Evolutionary conservation across 1,139 yeast species (phyloP).

Genomic region (Eremothecium coryli): DNA sequence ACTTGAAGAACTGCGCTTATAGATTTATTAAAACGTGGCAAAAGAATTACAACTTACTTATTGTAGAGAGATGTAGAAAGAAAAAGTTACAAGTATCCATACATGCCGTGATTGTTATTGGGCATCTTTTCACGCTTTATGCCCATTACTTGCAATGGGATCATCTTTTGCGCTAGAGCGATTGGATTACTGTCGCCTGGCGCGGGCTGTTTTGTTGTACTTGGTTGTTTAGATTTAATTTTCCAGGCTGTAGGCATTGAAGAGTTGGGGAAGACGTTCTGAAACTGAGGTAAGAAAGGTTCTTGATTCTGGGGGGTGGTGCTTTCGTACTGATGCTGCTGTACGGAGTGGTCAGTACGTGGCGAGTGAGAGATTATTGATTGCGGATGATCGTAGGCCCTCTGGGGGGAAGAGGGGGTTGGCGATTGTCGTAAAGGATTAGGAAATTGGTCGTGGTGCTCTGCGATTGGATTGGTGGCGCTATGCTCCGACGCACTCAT

Average conservation of each 20-base stretch:
- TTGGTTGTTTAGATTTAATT: not conserved
- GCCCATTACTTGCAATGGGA: constrained; percentile 2
- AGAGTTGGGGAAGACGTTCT: not conserved
- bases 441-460: too few relatives aligned
- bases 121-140: constrained; percentile 1
- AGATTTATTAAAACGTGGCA: too few relatives aligned
- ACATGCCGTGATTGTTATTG: constrained; percentile 3
- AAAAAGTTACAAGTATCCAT: constrained; percentile 4
- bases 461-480: too few relatives aligned
- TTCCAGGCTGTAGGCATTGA: constrained; percentile 5
- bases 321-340: too few relatives aligned
- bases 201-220: not conserved
- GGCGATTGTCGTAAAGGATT: too few relatives aligned
- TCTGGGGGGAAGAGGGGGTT: not conserved
- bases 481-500: too few relatives aligned
- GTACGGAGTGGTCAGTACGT: too few relatives aligned
- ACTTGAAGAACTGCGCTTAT: too few relatives aligned
- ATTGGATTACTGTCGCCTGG: not conserved
- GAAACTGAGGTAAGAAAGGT: too few relatives aligned
- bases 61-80: too few relatives aligned
- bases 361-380: not conserved
- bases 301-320: too few relatives aligned
- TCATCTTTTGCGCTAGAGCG: constrained; percentile 1
- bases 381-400: not conserved
- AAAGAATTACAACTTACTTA: too few relatives aligned